phyloP scores from a whole-genome alignment of 192 early-diverging fungal species.

The Neocallimastix lanati region DNA sequence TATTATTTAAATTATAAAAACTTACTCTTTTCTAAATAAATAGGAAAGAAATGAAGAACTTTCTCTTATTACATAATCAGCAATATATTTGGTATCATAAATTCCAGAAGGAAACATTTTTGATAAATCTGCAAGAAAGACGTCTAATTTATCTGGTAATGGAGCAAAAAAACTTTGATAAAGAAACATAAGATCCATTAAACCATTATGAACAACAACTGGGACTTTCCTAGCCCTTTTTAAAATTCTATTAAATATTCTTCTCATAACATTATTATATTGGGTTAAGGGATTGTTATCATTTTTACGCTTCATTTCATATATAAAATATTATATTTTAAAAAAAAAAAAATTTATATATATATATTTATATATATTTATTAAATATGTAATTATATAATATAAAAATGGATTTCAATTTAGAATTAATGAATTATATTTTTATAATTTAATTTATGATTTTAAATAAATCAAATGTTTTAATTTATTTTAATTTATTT shows the following conservation, averaged over 20 bases:
- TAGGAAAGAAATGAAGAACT: slow-evolving; percentile 46
- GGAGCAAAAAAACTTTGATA: slow-evolving; percentile 73
- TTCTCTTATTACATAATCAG: slow-evolving; percentile 48
- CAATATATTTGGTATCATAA: slow-evolving; percentile 82
- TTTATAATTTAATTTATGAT: too few relatives aligned
- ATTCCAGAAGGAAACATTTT: slow-evolving; percentile 69
- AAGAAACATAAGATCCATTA: slow-evolving; percentile 81
- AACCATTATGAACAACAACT: slow-evolving; percentile 81
- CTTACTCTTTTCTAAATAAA: slow-evolving; percentile 38
- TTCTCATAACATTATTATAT: not conserved
- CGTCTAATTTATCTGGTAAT: slow-evolving; percentile 46
- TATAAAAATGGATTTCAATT: too few relatives aligned
- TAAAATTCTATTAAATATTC: not conserved
- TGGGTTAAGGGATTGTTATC: not conserved
- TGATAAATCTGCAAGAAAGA: slow-evolving; percentile 55
- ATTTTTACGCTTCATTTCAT: not conserved
- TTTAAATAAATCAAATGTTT: too few relatives aligned
- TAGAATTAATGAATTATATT: too few relatives aligned
- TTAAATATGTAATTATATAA: not conserved
- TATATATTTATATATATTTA: too few relatives aligned
- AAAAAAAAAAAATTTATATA: too few relatives aligned
- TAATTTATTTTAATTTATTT: too few relatives aligned
- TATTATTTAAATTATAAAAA: slow-evolving; percentile 19
- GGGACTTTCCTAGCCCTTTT: slow-evolving; percentile 19
- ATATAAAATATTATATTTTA: too few relatives aligned